These are phyloP conservation scores for Leishmania martiniquensis DNA, from an alignment of 208 protist genomes.

Conservation along the genomic window DNA sequence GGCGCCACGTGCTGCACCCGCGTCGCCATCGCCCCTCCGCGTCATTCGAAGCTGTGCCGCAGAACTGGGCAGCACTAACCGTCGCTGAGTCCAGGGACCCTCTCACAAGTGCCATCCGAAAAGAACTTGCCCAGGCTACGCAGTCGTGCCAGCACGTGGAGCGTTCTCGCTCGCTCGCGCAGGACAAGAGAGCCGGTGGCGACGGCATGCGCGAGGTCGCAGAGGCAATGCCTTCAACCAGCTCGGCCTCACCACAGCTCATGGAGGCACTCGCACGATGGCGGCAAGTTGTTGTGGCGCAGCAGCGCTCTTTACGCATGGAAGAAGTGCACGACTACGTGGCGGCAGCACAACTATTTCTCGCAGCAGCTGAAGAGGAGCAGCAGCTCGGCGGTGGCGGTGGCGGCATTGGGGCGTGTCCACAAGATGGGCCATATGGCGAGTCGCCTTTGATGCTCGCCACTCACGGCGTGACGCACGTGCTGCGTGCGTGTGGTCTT, in stretches of 20 bases:
- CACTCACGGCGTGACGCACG: constrained; percentile 27
- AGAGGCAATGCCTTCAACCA: not conserved
- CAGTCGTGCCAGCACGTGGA: not conserved
- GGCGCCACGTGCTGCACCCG: not conserved
- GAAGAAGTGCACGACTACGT: constrained; percentile 25
- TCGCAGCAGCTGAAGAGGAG: constrained; percentile 18
- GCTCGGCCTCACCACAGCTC: not conserved
- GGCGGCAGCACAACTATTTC: constrained; percentile 12
- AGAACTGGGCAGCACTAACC: constrained; percentile 9
- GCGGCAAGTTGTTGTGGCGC: constrained; percentile 11
- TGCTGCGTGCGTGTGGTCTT: constrained; percentile 22
- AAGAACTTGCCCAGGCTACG: not conserved
- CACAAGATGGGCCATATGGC: not conserved
- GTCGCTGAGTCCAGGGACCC: not conserved
- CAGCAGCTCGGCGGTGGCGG: constrained; percentile 9
- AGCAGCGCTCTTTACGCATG: constrained; percentile 20
- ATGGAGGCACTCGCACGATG: constrained; percentile 7
- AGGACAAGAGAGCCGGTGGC: not conserved
- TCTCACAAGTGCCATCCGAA: not conserved
- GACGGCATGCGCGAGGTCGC: not conserved
- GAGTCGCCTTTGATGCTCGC: constrained; percentile 18
- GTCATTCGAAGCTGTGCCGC: not conserved
- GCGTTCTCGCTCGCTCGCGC: not conserved
- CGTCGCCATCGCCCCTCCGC: not conserved
- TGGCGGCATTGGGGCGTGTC: not conserved